A percentile compares a stretch with the other conserved stretches of the same genome.
Evolutionary conservation across 1,284 basidiomycete species (phyloP).

Genomic region (Spongiforma sp.): DNA sequence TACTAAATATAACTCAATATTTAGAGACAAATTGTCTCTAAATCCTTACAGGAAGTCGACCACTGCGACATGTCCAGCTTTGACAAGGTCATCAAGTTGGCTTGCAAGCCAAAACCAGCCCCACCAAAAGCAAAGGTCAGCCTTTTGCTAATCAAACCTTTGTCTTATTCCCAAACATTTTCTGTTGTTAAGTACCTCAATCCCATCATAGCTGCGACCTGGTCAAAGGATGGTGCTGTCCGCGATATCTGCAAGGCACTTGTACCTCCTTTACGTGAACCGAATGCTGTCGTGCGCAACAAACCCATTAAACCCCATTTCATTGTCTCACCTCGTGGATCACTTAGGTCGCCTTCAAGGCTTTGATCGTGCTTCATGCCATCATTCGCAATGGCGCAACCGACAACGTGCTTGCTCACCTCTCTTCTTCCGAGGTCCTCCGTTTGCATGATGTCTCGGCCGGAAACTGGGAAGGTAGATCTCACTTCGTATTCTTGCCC

Average conservation of each 20-base stretch:
- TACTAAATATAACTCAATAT: too few relatives aligned
- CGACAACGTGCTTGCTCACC: constrained; percentile 86
- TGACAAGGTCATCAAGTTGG: constrained; percentile 90
- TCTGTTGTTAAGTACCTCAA: constrained; percentile 83
- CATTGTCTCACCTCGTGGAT: constrained; percentile 10
- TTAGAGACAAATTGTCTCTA: too few relatives aligned
- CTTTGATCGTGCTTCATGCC: constrained; percentile 92
- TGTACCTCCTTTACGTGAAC: constrained; percentile 83
- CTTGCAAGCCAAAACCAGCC: constrained; percentile 93
- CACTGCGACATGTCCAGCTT: constrained; percentile 65
- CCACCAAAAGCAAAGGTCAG: constrained; percentile 91
- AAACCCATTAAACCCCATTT: not conserved
- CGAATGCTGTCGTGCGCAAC: constrained; percentile 82
- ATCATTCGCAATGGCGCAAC: constrained; percentile 95
- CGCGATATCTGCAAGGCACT: constrained; percentile 93
- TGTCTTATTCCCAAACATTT: not conserved
- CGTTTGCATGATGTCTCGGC: constrained; percentile 78
- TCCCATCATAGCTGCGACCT: constrained; percentile 94
- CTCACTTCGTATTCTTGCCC: too few relatives aligned
- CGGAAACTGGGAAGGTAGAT: constrained; percentile 83
- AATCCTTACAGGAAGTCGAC: too few relatives aligned
- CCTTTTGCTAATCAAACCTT: not conserved
- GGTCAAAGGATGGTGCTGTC: constrained; percentile 90
- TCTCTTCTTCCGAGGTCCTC: constrained; percentile 81
- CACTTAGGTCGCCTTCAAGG: constrained; percentile 91